Percentiles rank a stretch among this genome's conserved stretches.
These are phyloP conservation scores for Ascochyta clinopodiicola DNA, from an alignment of 2,329 filamentous ascomycete genomes.

Conservation along the genomic window DNA sequence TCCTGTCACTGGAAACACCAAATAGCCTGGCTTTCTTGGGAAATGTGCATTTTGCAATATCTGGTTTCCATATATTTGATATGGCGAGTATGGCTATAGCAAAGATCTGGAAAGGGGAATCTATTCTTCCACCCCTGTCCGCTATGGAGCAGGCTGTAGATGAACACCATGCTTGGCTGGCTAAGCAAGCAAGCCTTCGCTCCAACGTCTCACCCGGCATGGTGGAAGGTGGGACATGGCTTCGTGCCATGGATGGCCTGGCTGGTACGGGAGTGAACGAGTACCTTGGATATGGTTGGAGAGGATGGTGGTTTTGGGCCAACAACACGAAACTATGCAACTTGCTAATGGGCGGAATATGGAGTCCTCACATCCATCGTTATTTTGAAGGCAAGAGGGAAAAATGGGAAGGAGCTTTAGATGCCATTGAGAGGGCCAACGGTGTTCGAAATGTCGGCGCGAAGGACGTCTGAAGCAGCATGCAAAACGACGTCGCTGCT, in stretches of 20 bases:
- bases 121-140: constrained; percentile 45
- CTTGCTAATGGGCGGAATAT: constrained; percentile 49
- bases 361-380: constrained; percentile 52
- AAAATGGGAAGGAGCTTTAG: constrained; percentile 51
- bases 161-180: constrained; percentile 33
- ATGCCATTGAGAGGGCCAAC: constrained; percentile 44
- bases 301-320: constrained; percentile 54
- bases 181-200: constrained; percentile 42
- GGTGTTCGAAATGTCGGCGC: constrained; percentile 2
- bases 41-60: constrained; percentile 48
- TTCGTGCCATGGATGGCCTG: constrained; percentile 51
- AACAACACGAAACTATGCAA: constrained; percentile 49
- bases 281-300: constrained; percentile 51
- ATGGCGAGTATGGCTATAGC: constrained; percentile 55
- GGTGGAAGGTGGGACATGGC: constrained; percentile 38
- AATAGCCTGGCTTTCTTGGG: constrained; percentile 53
- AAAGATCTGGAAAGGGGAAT: constrained; percentile 53
- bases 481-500: neutral
- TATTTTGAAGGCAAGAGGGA: constrained; percentile 52
- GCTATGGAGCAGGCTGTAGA: constrained; percentile 36
- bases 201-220: constrained; percentile 37
- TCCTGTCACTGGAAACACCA: constrained; percentile 54
- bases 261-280: constrained; percentile 53
- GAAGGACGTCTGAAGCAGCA: neutral
- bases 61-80: constrained; percentile 44